Base-by-base conservation (phyloP, 306 rosid species). In the Lupinus albus region DNA sequence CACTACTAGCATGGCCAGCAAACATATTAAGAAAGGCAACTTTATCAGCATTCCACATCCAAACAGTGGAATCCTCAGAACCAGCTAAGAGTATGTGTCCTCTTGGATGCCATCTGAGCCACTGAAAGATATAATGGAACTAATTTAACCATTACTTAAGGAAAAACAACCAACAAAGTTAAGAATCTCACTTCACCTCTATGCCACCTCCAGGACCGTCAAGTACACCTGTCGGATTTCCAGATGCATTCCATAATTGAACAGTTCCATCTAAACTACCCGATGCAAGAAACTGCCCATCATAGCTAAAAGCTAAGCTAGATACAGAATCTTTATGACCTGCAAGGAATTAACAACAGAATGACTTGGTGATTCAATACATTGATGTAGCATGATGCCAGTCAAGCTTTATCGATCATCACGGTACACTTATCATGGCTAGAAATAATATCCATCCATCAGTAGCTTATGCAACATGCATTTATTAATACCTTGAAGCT, bases 41-140 rank as follows among this genome's bases (percentile, higher is more conserved):
- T 47, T 14, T 83, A 72, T 88, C 89, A 11, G 87, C 84, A 83
- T 93, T 86, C 97, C 99, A 93, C 97, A 90, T 87, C 99, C 97
- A 93, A 67, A 80, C 87, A 0, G 75, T 75, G 54, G 80, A 81
- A 64, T 93, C 97, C 61, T 93, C 94, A 11, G 89, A 86, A 88
- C 97, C 97, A 70, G 91, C 99, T 73, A 93, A 75, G 61, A 93
- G 82, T 50, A 85, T 25, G 73, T 85, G 89, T 61, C 94, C 97
- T 74, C 83, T 86, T 18, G 99, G 97, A 83, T 93, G 94, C 99
- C 99, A 93, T 73, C 76, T 79, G 39, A 93, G 79, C 99, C 99
- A 93, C 99, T 93, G 81, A 71, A 69, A 82, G 70, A 48, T 61
- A 69, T 78, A 51, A 76, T 9, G 13, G 35, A 81, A 74, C 17